phyloP scores from a whole-genome alignment of 2,329 filamentous ascomycete genomes.

The Phyllosticta citrichinensis region DNA sequence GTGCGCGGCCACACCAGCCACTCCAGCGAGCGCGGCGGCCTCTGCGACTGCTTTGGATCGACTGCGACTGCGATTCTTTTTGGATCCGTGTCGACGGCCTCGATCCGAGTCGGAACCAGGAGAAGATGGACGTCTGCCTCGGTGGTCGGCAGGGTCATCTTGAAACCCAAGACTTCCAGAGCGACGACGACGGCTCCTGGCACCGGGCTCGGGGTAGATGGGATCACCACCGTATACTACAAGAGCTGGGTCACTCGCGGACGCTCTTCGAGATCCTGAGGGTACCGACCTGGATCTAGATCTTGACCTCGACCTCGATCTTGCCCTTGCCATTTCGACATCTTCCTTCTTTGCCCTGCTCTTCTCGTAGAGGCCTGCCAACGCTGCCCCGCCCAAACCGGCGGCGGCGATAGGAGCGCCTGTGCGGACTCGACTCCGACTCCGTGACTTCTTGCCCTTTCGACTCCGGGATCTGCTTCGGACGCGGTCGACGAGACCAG shows the following conservation, averaged over 20 bases:
- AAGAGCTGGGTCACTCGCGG: conserved; percentile 41
- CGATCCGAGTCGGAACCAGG: conserved; percentile 29
- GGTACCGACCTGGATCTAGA: conserved; percentile 37
- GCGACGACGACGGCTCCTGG: conserved; percentile 35
- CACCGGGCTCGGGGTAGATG: conserved; percentile 44
- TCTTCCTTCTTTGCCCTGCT: conserved; percentile 50
- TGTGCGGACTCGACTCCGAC: conserved; percentile 45
- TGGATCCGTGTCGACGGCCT: conserved; percentile 22
- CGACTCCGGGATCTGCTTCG: conserved; percentile 49
- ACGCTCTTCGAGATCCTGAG: conserved; percentile 34
- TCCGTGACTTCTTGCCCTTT: conserved; percentile 40
- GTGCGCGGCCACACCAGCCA: conserved; percentile 47
- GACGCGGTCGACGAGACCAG: conserved; percentile 48
- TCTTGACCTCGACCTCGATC: conserved; percentile 24
- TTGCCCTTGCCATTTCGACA: conserved; percentile 31
- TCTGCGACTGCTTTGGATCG: conserved; percentile 43
- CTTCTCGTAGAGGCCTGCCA: conserved; percentile 53
- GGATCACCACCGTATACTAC: conserved; percentile 57
- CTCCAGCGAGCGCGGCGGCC: conserved; percentile 48
- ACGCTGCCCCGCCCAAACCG: conserved; percentile 50
- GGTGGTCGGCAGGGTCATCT: conserved; percentile 31
- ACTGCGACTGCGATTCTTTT: conserved; percentile 36
- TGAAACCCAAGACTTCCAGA: conserved; percentile 24
- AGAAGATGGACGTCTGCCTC: conserved; percentile 31
- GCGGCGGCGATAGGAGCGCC: conserved; percentile 52